A percentile compares a stretch with the other conserved stretches of the same genome.
Conservation (phyloP, 2,329 filamentous ascomycete genomes). For the Alternaria rosae region DNA sequence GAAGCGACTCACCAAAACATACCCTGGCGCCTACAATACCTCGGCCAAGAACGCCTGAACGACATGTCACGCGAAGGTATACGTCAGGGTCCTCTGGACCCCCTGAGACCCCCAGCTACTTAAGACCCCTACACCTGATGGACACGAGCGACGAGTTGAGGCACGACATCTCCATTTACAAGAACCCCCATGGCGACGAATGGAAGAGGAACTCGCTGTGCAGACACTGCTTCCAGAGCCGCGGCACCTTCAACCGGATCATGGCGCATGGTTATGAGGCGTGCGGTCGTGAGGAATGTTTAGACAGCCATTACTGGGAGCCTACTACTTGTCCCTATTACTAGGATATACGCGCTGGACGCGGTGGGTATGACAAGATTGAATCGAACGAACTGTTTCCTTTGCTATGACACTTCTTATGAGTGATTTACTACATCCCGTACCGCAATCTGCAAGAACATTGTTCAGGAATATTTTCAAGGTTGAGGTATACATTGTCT, state of each 20-base stretch:
- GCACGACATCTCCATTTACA: slow-evolving; percentile 35
- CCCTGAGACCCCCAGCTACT: slow-evolving; percentile 31
- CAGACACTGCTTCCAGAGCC: slow-evolving; percentile 35
- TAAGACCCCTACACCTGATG: slow-evolving; percentile 37
- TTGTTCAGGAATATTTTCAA: not conserved
- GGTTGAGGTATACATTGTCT: not conserved
- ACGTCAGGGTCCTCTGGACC: slow-evolving; percentile 6
- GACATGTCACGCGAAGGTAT: slow-evolving; percentile 1
- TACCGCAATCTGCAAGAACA: not conserved
- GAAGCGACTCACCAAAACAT: not conserved
- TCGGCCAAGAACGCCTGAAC: not conserved
- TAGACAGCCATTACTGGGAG: slow-evolving; percentile 45
- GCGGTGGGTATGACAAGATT: not conserved
- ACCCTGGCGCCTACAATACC: not conserved
- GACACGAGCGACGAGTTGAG: slow-evolving; percentile 16
- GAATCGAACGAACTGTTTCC: not conserved
- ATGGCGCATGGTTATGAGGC: slow-evolving; percentile 34
- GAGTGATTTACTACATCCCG: not conserved
- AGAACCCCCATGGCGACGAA: slow-evolving; percentile 33
- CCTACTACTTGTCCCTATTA: not conserved
- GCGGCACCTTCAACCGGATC: slow-evolving; percentile 35
- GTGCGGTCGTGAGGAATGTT: slow-evolving; percentile 33
- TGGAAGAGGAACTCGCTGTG: slow-evolving; percentile 33
- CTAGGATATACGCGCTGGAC: not conserved
- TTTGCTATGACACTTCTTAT: not conserved